Percentiles rank a stretch among this genome's conserved stretches.
These are phyloP conservation scores for Thraustotheca clavata DNA, from an alignment of 352 stramenopile species.

Conservation along the genomic window DNA sequence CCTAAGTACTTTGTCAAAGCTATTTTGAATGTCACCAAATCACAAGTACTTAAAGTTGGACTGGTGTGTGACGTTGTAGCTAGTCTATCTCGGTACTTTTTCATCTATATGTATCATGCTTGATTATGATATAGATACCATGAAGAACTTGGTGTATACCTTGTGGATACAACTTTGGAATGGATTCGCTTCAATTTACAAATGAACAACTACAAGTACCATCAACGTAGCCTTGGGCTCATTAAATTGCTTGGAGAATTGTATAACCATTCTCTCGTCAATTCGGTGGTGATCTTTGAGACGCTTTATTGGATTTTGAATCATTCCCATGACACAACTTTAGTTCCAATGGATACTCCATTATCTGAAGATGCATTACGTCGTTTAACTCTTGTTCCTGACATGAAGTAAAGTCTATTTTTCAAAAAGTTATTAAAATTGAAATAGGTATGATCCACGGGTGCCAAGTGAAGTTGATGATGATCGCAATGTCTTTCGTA, in stretches of 20 bases:
- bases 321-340: constrained; percentile 90
- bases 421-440: neutral
- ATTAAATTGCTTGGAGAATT: constrained; percentile 92
- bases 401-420: constrained; percentile 32
- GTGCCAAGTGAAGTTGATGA: constrained; percentile 86
- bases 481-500: constrained; percentile 87
- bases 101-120: constrained; percentile 28
- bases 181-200: constrained; percentile 87
- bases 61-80: constrained; percentile 84
- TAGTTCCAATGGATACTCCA: constrained; percentile 39
- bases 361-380: constrained; percentile 44
- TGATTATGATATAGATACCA: constrained; percentile 47
- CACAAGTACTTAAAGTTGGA: constrained; percentile 82
- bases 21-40: constrained; percentile 90
- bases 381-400: constrained; percentile 53
- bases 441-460: constrained; percentile 58
- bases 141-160: constrained; percentile 80
- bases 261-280: constrained; percentile 88
- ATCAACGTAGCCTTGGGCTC: constrained; percentile 90
- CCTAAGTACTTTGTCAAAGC: constrained; percentile 77
- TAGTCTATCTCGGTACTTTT: constrained; percentile 52
- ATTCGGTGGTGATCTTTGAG: constrained; percentile 88
- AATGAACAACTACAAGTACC: constrained; percentile 83
- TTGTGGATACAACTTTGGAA: constrained; percentile 93
- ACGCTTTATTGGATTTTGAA: constrained; percentile 93